Base-by-base conservation (phyloP, 345 rosid species). In the Leavenworthia alabamica region DNA sequence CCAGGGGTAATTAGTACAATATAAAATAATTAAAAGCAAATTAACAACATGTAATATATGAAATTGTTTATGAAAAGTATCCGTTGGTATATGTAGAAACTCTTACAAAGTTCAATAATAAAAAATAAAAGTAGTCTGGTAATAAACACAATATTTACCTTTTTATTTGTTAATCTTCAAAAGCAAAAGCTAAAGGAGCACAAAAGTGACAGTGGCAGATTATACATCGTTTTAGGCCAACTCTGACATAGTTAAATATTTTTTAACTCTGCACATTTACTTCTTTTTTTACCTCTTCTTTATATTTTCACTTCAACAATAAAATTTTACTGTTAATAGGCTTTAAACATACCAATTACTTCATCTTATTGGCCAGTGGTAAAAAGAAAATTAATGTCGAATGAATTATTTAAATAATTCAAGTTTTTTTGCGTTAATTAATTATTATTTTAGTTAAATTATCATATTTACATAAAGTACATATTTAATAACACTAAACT, bases 221-320 rank as follows among this genome's bases (percentile, higher is more conserved):
- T 59, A 67, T 71, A 44, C 49, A 65, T 76, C 70, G 77, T 66
- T 66, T 66, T 35, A 45, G 63, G 77, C 66, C 74, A 73, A 53
- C 66, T 51, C 75, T 64, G 75, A 72, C 75, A 72, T 44, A 7
- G 31, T 58, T 35, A 28, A 62, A 8, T 47, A 9, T 32, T 40
- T 40, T 69, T 50, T 51, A 58, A 64, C 75, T 27, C 61, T 24
- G 6, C 14, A 39, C 36, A 42, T 58, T 71, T 50, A 71, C 66
- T 24, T 29, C 56, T 69, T 63, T 69, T 65, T 50, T 42, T 43
- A 57, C 55, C 42, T 51, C 50, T 17, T 26, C 17, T 11, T 43
- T 57, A 23, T 16, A 22, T 15, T 17, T 49, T 43, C n/a, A 19
- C n/a, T 43, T 37, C 42, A 62, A 62, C 48, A 37, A 44, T 50